Evolutionary conservation across 73 alveolate species (phyloP).

Genomic region (Tetrahymena elliotti): DNA sequence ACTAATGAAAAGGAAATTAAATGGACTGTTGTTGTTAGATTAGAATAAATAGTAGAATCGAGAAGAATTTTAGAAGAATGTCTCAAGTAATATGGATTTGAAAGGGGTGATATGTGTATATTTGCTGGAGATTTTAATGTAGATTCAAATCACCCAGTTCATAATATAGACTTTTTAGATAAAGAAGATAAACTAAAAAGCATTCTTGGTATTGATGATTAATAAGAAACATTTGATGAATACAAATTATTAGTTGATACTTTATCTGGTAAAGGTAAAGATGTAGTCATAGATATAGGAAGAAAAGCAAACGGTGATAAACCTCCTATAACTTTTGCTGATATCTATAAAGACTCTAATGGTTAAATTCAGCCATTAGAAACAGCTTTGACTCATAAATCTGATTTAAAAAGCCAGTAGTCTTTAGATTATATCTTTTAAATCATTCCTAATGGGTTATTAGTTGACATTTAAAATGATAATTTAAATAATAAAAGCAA

Average conservation of each 20-base stretch:
- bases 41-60: constrained; percentile 42
- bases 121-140: constrained; percentile 80
- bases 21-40: constrained; percentile 56
- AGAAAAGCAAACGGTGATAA: background rate
- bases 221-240: background rate
- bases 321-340: background rate
- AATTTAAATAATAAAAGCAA: too few relatives aligned
- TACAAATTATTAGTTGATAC: background rate
- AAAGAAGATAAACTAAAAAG: background rate
- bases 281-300: background rate
- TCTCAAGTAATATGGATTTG: constrained; percentile 32
- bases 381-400: constrained; percentile 56
- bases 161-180: background rate
- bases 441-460: constrained; percentile 46
- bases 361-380: constrained; percentile 51
- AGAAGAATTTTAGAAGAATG: constrained; percentile 45
- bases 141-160: constrained; percentile 47
- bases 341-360: background rate
- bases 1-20: constrained; percentile 22
- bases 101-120: constrained; percentile 47
- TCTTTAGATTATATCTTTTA: constrained; percentile 75
- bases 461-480: background rate
- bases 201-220: background rate
- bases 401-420: constrained; percentile 49
- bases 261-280: background rate